Evolutionary conservation across 2,329 filamentous ascomycete genomes (phyloP), one percentile per base, ranked within the genome.

Genomic region (Calonectria pseudoreteaudii): DNA sequence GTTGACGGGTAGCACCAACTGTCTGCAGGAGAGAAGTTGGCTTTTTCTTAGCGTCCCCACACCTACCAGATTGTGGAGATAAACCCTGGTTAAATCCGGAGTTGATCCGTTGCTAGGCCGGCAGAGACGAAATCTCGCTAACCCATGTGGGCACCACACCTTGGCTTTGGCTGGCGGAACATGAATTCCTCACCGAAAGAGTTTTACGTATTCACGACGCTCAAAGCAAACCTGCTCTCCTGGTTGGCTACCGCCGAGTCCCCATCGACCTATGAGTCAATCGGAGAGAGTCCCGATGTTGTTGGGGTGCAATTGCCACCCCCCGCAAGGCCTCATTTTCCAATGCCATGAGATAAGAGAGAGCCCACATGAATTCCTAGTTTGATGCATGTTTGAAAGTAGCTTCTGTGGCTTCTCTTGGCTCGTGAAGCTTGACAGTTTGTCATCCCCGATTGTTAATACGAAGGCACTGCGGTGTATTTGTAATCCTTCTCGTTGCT

Each of bases 401-500:
- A 58, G 36, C 66, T 68, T 44, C 50, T 58, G 66, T 49, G 36
- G 50, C 66, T 58, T 47, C 52, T 49, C 66, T 68, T 68, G 38
- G 66, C 50, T 4, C 30, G 56, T 31, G 23, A 44, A 58, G 36
- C 36, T 58, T n/a, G 52, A 16, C 34, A 47, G 66, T 68, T 68
- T 58, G 66, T 68, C 50, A 68, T 68, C 66, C 50, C 36, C 50
- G 41, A 44, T 62, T 53, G 58, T 31, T 65, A 53, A 38, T 53
- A 44, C 68, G 49, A 50, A 20, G 23, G 38, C 31, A 38, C 30
- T n/a, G 34, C 34, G n/a, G n/a, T 31, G 58, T 38, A 70, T 70
- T 70, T 70, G 68, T 70, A 70, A 70, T 70, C 68, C 31, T 28
- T 28, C 68, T 34, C 18, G 53, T 34, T 53, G 38, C 41, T 44